Conservation (phyloP, 306 rosid genomes). For the Inga oerstediana region DNA sequence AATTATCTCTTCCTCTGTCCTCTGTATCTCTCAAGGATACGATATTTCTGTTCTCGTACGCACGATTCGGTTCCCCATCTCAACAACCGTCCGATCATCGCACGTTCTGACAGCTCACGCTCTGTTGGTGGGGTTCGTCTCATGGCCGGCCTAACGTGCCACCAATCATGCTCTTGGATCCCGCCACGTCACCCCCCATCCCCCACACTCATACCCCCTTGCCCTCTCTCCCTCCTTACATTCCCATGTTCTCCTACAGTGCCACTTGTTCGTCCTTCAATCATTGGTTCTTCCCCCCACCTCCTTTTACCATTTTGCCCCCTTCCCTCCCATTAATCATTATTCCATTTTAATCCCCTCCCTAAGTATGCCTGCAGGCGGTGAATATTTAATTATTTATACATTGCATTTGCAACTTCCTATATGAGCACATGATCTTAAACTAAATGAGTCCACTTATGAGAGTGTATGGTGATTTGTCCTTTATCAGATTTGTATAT, state of each 20-base stretch:
- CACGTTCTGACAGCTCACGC: slow-evolving; percentile 80
- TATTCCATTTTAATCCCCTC: too few species aligned
- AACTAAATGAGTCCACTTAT: not conserved
- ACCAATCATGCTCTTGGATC: slow-evolving; percentile 66
- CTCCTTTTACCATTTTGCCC: slow-evolving; percentile 47
- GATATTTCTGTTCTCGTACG: not conserved
- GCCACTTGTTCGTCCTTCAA: slow-evolving; percentile 40
- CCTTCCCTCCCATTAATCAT: not conserved
- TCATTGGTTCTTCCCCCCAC: slow-evolving; percentile 36
- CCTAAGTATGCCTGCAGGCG: not conserved
- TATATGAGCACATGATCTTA: not conserved
- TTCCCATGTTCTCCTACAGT: slow-evolving; percentile 54
- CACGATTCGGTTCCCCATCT: slow-evolving; percentile 34
- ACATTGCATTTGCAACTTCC: not conserved
- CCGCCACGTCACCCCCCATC: slow-evolving; percentile 50
- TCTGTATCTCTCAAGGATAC: not conserved
- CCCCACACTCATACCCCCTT: not conserved
- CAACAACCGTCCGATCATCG: slow-evolving; percentile 40
- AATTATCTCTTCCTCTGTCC: not conserved
- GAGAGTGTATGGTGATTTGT: not conserved
- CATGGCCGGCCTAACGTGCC: slow-evolving; percentile 53
- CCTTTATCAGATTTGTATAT: not conserved
- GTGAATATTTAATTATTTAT: not conserved
- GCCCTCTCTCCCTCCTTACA: not conserved
- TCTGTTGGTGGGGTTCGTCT: slow-evolving; percentile 49